Base-by-base conservation (phyloP, 176 grass and related monocot species). In the Puya raimondii region DNA sequence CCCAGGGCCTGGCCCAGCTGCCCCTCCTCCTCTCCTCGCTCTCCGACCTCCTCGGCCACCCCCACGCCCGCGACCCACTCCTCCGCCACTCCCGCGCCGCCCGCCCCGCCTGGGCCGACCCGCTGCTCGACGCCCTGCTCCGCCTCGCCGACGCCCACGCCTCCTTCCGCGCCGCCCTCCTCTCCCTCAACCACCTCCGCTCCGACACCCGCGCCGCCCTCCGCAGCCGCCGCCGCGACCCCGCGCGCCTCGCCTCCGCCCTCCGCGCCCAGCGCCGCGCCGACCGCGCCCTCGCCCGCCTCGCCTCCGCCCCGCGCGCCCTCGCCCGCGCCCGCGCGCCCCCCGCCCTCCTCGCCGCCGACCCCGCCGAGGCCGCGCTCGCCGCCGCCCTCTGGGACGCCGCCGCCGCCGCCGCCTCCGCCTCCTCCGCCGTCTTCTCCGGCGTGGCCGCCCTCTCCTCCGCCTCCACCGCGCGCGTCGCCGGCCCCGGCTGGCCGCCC, bases 1-100 rank as follows among this genome's bases (percentile, higher is more conserved):
- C 74, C 16, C 78, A 79, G 14, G 88, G 80, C 11, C 79, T 81
- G 4, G 63, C 52, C 42, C 81, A 70, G 66, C 22, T 84, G 10
- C 64, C 47, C 12, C 78, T 71, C 0, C 78, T 88, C 0, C 76
- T 96, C 9, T 67, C 68, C 2, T 87, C 91, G 0, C n/a, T 96
- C 5, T 85, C 84, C 23, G 79, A 85, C 17, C 84, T 91, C 59
- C 85, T 96, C 3, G 67, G 76, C 63, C 87, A 87, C 73, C 91
- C 87, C 21, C 85, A 91, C 66, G 82, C 79, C 14, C 81, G 74
- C 48, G 87, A 96, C 10, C 76, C 84, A 16, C 76, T 96, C 13
- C 76, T 68, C 0, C 71, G 80, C 0, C 71, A 42, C 1, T 42
- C 33, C 33, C 27, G 27, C 68, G 1, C 70, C 7, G 1, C n/a